Evolutionary conservation across 2,329 filamentous ascomycete genomes (phyloP), one percentile per base, ranked within the genome.

Genomic region (Septoria petroselini): DNA sequence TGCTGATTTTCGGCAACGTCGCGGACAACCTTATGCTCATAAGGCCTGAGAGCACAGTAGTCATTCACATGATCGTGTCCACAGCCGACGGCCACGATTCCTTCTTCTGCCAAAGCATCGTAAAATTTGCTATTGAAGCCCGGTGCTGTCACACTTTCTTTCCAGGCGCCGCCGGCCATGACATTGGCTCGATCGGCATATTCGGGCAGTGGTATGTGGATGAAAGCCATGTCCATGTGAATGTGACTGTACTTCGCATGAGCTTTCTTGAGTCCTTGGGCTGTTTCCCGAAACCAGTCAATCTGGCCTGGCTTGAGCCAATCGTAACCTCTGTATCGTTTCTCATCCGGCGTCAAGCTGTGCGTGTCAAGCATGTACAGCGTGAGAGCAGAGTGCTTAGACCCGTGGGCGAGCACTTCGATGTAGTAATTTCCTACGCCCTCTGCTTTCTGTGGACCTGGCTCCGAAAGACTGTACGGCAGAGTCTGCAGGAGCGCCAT

Each of bases 51-150:
- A 56, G 87, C 84, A 69, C 93, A 98, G 69, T 96, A 97, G 65
- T 98, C 93, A 66, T 98, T 98, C 58, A 86, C 91, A 66, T 98
- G 93, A 65, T 98, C 93, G 67, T 97, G 91, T 66, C 91, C 91
- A 65, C 88, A 94, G 62, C 88, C 91, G 55, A 95, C 88, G 73
- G 93, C 85, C 50, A 90, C 78, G 27, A 98, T 78, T 27, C 88
- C 88, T 68, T 95, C 82, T 60, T 94, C 85, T 7, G 94, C 82
- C 7, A 98, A 77, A 2, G 89, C 91, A 65, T 95, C 85, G 55
- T 85, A 86, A 74, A 98, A 97, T n/a, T 88, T 85, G 8, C 88
- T 88, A 68, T 98, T 98, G 69, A 86, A 95, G 0, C 76, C 76
- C 0, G 93, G 93, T 0, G 93, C 91, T 1, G 91, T 97, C 11